Conservation (phyloP, 441 rosid species). For the Corymbia citriodora region DNA sequence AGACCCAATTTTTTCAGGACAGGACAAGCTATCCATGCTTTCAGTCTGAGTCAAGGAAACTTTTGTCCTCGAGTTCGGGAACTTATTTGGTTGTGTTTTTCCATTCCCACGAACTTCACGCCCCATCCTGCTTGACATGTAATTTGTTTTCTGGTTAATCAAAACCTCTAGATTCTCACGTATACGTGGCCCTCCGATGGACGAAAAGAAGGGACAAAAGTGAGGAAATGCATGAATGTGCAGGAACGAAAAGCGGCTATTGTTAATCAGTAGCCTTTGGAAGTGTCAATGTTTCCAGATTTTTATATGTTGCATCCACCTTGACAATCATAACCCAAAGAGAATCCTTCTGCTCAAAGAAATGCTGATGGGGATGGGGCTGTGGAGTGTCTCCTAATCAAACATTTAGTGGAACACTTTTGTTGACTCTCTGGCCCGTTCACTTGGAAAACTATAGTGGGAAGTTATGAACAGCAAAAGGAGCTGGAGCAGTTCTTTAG, state of each 20-base stretch:
- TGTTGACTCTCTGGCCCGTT: neutral
- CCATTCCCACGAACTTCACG: neutral
- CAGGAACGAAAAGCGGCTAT: neutral
- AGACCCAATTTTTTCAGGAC: neutral
- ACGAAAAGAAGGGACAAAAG: neutral
- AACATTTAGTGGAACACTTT: neutral
- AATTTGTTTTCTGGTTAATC: neutral
- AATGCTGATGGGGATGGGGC: neutral
- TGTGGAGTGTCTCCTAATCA: neutral
- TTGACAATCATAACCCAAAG: neutral
- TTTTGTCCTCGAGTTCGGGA: neutral
- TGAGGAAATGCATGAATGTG: neutral
- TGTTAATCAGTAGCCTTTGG: neutral
- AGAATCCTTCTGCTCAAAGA: constrained; percentile 4
- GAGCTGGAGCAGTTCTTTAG: neutral
- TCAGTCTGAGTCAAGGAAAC: neutral
- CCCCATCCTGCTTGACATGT: neutral
- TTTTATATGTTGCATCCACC: neutral
- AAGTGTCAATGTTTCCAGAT: neutral
- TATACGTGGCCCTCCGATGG: neutral
- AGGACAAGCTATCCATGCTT: neutral
- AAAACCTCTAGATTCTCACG: neutral
- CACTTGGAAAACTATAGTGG: neutral
- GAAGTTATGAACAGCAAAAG: neutral
- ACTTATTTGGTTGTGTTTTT: neutral